Base-by-base conservation (phyloP, 495 filamentous ascomycete species). In the Cercophora scortea region DNA sequence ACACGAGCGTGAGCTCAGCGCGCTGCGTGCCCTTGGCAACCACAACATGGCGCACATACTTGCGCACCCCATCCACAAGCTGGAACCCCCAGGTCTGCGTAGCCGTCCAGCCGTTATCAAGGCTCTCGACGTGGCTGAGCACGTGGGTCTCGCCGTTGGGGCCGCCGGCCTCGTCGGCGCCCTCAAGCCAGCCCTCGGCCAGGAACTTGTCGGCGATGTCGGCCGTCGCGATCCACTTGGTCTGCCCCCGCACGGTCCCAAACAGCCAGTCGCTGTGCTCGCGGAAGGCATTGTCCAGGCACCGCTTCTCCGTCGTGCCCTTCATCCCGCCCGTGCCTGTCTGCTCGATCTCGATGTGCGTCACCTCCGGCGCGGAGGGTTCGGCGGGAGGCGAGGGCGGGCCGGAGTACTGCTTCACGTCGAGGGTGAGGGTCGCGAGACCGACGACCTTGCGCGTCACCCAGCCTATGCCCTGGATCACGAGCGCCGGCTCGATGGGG, bases 401-500 rank as follows among this genome's bases (percentile, higher is more conserved):
- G 9, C 59, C 74, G 17, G 70, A 66, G 74, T 79, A 89, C 60
- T 90, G 77, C 58, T 81, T 81, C 53, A 88, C 62, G 47, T 79
- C 58, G 18, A 95, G 80, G 11, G 85, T 89, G 16, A 96, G 65
- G 32, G 82, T 88, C 3, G 90, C 87, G 8, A 83, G 61, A 56
- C 69, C 60, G 67, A 95, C 84, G 44, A 79, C 79, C 73, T 86
- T 89, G 70, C 93, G 92, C 36, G 81, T 77, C 49, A 89, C 57
- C 87, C 87, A 98, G 76, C 83, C 68, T 48, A 98, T 72, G 69
- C 85, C 85, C 82, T 96, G 93, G 72, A 93, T 74, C 36, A 77
- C 62, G 42, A 96, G 85, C 52, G 88, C 76, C 8, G 85, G 73
- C 56, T 93, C 88, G 39, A 81, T 72, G 61, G 78, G 71, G 66